These are phyloP conservation scores for Paracoccidioides brasiliensis DNA, from an alignment of 2,329 filamentous ascomycete species.

Conservation along the genomic window DNA sequence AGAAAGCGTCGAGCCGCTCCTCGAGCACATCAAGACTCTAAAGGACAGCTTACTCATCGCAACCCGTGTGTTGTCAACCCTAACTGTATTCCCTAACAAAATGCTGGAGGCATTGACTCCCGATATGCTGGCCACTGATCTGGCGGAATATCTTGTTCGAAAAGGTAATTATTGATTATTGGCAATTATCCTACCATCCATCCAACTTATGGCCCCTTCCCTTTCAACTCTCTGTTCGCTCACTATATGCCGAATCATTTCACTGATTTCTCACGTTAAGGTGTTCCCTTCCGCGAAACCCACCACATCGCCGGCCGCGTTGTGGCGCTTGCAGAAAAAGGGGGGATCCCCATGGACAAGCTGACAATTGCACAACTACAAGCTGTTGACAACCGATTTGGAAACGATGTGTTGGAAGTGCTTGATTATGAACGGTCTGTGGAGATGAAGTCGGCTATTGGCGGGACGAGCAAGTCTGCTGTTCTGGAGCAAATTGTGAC, in stretches of 20 bases:
- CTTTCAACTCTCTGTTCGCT: background rate
- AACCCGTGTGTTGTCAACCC: slow-evolving; percentile 63
- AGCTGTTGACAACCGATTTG: slow-evolving; percentile 55
- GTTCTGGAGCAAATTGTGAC: slow-evolving; percentile 57
- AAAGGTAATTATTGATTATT: slow-evolving; percentile 3
- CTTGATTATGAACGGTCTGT: slow-evolving; percentile 77
- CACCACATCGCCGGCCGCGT: slow-evolving; percentile 64
- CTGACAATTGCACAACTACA: slow-evolving; percentile 54
- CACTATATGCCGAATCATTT: background rate
- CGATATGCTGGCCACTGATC: slow-evolving; percentile 61
- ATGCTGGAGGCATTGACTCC: slow-evolving; percentile 70
- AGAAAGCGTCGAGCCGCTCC: slow-evolving; percentile 72
- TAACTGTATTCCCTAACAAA: slow-evolving; percentile 55
- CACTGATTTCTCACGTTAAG: slow-evolving; percentile 8
- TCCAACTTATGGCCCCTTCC: too few relatives aligned
- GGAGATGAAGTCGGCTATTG: slow-evolving; percentile 62
- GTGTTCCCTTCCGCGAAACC: slow-evolving; percentile 64
- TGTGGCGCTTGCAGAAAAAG: slow-evolving; percentile 58
- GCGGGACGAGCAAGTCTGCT: slow-evolving; percentile 60
- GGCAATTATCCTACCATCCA: background rate
- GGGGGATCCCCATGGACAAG: slow-evolving; percentile 55
- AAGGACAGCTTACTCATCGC: slow-evolving; percentile 70
- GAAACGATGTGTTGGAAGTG: slow-evolving; percentile 53
- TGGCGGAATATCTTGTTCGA: slow-evolving; percentile 35
- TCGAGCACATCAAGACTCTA: slow-evolving; percentile 72